Base-by-base conservation (phyloP, 2,329 filamentous ascomycete species). In the Chaetomiaceae sp. region DNA sequence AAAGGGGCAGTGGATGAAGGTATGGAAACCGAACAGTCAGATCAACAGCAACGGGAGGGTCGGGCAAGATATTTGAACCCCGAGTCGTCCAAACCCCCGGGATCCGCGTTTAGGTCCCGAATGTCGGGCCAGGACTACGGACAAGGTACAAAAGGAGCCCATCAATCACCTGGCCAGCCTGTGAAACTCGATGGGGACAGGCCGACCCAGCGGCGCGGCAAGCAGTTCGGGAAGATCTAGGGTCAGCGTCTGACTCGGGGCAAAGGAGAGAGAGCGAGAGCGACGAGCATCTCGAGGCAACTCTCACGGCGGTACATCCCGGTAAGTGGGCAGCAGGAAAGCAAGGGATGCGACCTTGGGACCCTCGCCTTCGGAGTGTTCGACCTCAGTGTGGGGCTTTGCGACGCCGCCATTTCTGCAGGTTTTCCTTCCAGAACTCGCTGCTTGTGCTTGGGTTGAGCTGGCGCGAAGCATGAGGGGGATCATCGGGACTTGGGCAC, bases 401-500 rank as follows among this genome's bases (percentile, higher is more conserved):
- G 31, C 4, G 19, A 27, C 33, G 33, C 25, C n/a, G 34, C 20
- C 52, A 43, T 22, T 25, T 29, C 29, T 27, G 15, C 8, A 31
- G 25, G 11, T 50, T 42, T 25, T 38, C 27, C 17, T 44, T 48
- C 39, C 29, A 47, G 20, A 29, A 14, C 15, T 51, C 20, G 44
- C 49, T 31, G 27, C 27, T 31, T 7, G 4, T 31, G 33, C 50
- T 29, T 17, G 45, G 51, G 17, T 34, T 39, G 15, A 11, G 46
- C 53, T 47, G 51, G 47, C 33, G 19, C 22, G 40, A 47, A 29
- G 40, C 20, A 55, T 51, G 60, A 59, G 59, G 56, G 59, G 58
- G 49, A 50, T 37, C 39, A 20, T 58, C 62, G 62, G 62, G 62
- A 64, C 60, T 64, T 60, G 38, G 52, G 51, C 55, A 60, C 58